Percentiles rank a stretch among this genome's conserved stretches.
phyloP scores from a whole-genome alignment of 192 early-diverging fungal genomes.

The Piromyces finnis region DNA sequence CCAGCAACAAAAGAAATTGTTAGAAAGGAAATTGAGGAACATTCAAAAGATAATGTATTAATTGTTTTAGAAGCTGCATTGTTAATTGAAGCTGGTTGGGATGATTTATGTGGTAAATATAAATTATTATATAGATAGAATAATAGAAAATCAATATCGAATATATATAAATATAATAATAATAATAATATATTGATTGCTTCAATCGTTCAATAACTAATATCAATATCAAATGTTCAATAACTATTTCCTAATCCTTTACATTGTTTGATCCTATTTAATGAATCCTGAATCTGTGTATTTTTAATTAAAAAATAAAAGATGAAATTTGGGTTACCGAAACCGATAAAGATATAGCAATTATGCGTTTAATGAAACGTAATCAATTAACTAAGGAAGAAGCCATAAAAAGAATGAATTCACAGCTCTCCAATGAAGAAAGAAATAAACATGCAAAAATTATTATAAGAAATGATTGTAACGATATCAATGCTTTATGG shows the following conservation, averaged over 20 bases:
- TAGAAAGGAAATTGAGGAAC: not conserved
- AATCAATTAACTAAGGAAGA: not conserved
- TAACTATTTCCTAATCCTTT: too few species aligned
- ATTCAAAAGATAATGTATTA: not conserved
- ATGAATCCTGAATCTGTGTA: too few species aligned
- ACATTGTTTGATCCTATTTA: too few species aligned
- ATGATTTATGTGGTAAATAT: not conserved
- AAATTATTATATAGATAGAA: too few species aligned
- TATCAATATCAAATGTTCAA: too few species aligned
- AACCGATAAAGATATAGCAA: not conserved
- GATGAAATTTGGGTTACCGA: not conserved
- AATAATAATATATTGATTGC: too few species aligned
- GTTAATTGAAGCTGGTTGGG: not conserved
- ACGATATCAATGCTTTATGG: not conserved
- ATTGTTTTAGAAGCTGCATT: not conserved
- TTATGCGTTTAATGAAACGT: not conserved
- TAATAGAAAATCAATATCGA: too few species aligned
- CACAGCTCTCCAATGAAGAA: not conserved
- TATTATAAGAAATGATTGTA: not conserved
- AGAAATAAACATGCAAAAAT: not conserved
- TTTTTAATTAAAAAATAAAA: not conserved
- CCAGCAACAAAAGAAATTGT: not conserved
- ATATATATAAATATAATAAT: too few species aligned
- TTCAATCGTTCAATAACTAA: too few species aligned
- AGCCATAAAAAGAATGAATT: not conserved